Base-by-base conservation (phyloP, 2,329 filamentous ascomycete genomes). In the Cryphonectria japonica region DNA sequence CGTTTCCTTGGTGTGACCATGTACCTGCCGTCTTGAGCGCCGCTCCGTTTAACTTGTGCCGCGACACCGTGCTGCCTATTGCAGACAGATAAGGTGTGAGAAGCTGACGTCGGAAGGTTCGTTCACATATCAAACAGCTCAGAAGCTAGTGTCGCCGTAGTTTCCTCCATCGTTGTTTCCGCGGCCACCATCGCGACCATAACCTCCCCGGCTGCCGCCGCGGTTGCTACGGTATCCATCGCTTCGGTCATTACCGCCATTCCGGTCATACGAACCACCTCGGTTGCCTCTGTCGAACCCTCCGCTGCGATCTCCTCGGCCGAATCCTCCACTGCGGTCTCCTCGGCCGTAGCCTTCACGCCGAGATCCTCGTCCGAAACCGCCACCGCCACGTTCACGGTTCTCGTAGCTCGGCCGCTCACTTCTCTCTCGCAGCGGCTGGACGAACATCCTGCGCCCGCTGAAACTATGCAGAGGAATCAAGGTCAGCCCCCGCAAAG, bases 151-250 rank as follows among this genome's bases (percentile, higher is more conserved):
- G 34, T 61, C 34, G 22, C 19, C 59, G 34, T 39, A 54, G 46
- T 50, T 50, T 9, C 22, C 46, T 32, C 64, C 22, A 1, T 34
- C 50, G 52, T 29, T 37, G 50, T 59, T 41, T 52, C 37, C 19
- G 32, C 65, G 50, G n/a, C 65, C 65, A 57, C 64, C 64, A 39
- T 39, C 59, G 59, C 59, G 59, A 13, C 34, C 32, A 34, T 39
- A 61, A 1, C 59, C 59, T 37, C 32, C 59, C 32, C 59, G 32
- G 59, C 46, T 32, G 14, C 64, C 64, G 9, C 37, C 26, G 39
- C 37, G 13, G 41, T 26, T 19, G 50, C 37, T n/a, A 43, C 65
- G 50, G 39, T 52, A 52, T n/a, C 52, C 46, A 8, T 39, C 65
- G 2, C 41, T 16, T 6, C 65, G 32, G 14, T 26, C 39, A 41